A percentile compares a stretch with the other conserved stretches of the same genome.
Evolutionary conservation across 1,139 yeast species (phyloP).

Genomic region (Blastobotrys raffinosifermentans): DNA sequence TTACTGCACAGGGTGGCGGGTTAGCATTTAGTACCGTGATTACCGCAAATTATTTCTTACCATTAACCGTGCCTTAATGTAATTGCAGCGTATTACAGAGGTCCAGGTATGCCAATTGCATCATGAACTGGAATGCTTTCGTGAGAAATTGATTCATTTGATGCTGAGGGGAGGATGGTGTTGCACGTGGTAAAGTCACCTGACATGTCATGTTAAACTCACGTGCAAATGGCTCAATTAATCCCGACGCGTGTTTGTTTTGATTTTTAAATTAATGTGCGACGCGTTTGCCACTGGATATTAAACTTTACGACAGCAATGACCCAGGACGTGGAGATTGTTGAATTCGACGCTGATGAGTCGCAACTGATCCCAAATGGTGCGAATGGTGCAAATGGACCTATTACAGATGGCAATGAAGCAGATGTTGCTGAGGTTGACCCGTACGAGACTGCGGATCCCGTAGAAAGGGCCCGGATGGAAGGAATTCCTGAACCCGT

Average conservation of each 20-base stretch:
- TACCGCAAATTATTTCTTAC: no score
- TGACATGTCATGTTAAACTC: neutral
- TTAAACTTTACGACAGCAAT: conserved; percentile 39
- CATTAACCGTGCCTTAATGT: no score
- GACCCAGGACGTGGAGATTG: conserved; percentile 51
- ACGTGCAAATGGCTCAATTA: neutral
- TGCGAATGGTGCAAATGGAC: neutral
- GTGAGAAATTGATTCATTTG: no score
- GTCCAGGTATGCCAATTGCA: no score
- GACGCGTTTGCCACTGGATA: no score
- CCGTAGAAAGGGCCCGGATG: conserved; percentile 11
- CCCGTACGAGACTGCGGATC: conserved; percentile 32
- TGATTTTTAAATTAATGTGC: neutral
- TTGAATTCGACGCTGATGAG: neutral
- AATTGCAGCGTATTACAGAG: no score
- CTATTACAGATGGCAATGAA: conserved; percentile 19
- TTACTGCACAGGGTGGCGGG: no score
- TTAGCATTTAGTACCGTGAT: no score
- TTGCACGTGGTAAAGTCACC: neutral
- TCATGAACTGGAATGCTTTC: no score
- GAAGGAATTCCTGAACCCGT: conserved; percentile 13
- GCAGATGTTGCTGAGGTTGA: conserved; percentile 43
- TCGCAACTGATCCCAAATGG: conserved; percentile 1
- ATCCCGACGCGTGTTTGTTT: neutral
- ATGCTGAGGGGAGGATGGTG: neutral